Percentiles rank a stretch among this genome's conserved stretches.
Evolutionary conservation across 352 stramenopile species (phyloP).

Genomic region (Phytophthora pseudosyringae): DNA sequence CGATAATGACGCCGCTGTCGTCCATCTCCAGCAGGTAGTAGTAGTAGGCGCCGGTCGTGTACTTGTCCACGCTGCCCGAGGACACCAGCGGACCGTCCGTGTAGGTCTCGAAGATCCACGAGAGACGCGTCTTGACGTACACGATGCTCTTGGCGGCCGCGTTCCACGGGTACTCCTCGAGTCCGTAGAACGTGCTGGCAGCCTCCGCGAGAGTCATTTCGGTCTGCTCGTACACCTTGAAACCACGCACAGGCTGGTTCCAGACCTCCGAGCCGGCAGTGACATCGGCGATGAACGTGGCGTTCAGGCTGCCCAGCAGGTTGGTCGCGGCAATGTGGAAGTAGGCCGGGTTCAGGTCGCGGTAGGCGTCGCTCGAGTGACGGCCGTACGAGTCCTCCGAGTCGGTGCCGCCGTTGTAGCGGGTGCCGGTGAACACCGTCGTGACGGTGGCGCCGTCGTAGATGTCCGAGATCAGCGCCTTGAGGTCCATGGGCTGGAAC

Average conservation of each 20-base stretch:
- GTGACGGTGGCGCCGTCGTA: constrained; percentile 40
- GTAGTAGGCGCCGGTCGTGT: constrained; percentile 37
- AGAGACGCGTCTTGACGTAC: constrained; percentile 49
- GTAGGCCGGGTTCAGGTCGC: constrained; percentile 55
- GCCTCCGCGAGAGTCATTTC: constrained; percentile 40
- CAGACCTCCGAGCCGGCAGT: constrained; percentile 44
- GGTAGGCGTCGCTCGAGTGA: constrained; percentile 39
- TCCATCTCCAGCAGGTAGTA: constrained; percentile 50
- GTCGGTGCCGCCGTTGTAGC: constrained; percentile 40
- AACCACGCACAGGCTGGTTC: constrained; percentile 61
- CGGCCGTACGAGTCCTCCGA: constrained; percentile 48
- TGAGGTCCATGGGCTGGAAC: constrained; percentile 50
- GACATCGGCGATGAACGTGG: constrained; percentile 53
- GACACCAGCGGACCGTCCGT: constrained; percentile 40
- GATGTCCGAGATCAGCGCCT: constrained; percentile 48
- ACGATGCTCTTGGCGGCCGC: constrained; percentile 42
- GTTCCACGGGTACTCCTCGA: constrained; percentile 58
- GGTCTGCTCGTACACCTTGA: constrained; percentile 42
- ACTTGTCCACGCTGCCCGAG: constrained; percentile 31
- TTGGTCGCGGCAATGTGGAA: constrained; percentile 56
- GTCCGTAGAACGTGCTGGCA: constrained; percentile 42
- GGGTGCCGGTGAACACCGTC: constrained; percentile 47
- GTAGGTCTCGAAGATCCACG: constrained; percentile 51
- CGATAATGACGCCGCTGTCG: constrained; percentile 37
- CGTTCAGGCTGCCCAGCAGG: constrained; percentile 44